Evolutionary conservation across 2,329 filamentous ascomycete species (phyloP).

Genomic region (Colletotrichum abscissum): DNA sequence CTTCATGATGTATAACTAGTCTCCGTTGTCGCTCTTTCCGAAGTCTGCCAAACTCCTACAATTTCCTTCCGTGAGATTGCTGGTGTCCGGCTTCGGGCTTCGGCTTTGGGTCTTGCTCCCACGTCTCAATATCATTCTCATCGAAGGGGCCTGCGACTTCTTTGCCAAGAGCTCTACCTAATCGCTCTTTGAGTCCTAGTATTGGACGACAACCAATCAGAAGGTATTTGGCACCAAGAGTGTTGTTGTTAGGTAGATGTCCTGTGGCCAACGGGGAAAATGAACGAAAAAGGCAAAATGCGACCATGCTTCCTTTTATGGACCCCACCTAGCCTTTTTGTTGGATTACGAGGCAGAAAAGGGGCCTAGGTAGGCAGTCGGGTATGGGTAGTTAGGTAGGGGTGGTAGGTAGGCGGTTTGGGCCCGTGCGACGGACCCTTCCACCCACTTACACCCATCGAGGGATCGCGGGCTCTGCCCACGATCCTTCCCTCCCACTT

Average conservation of each 20-base stretch:
- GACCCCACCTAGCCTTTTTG: no score
- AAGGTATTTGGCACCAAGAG: neutral
- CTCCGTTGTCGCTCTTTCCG: no score
- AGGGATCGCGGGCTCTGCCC: no score
- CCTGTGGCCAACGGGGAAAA: neutral
- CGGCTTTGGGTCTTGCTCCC: slow-evolving; percentile 41
- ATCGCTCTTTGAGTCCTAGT: slow-evolving; percentile 63
- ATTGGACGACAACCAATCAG: slow-evolving; percentile 48
- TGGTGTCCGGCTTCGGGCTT: neutral
- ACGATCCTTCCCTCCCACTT: no score
- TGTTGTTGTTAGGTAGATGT: neutral
- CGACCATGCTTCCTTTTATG: neutral
- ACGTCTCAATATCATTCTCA: slow-evolving; percentile 55
- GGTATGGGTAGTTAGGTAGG: no score
- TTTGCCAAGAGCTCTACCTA: slow-evolving; percentile 63
- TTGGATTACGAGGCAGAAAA: no score
- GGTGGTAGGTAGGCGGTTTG: no score
- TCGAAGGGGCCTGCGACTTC: slow-evolving; percentile 58
- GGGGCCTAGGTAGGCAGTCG: no score
- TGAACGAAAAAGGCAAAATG: neutral
- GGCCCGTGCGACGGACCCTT: no score
- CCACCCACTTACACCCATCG: no score
- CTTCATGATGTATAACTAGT: no score
- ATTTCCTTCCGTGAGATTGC: neutral
- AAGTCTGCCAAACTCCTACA: no score